These are phyloP conservation scores for Pythium utonaiense DNA, from an alignment of 352 stramenopile genomes.

Conservation along the genomic window DNA sequence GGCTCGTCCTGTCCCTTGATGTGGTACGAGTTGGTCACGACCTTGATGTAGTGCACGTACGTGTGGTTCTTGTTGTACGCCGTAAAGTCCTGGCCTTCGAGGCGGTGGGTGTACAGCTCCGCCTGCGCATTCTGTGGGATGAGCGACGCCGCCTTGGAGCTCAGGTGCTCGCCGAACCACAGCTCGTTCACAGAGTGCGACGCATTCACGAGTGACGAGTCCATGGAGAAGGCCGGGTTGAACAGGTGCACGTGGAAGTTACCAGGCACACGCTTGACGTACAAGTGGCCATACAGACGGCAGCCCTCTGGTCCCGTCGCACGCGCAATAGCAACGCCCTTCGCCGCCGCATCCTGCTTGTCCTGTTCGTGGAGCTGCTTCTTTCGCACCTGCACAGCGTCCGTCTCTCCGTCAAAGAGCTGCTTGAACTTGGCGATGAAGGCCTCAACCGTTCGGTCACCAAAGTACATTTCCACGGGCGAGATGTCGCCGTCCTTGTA, in stretches of 20 bases:
- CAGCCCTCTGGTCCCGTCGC: conserved; percentile 70
- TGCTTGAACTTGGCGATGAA: conserved; percentile 91
- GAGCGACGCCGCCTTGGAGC: conserved; percentile 43
- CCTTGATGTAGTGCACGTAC: conserved; percentile 99
- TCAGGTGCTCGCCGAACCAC: conserved; percentile 90
- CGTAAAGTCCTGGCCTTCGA: conserved; percentile 91
- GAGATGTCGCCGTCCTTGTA: conserved; percentile 92
- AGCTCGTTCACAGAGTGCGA: conserved; percentile 96
- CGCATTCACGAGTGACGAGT: conserved; percentile 88
- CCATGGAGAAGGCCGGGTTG: conserved; percentile 93
- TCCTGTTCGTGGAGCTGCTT: conserved; percentile 93
- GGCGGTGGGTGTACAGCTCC: conserved; percentile 91
- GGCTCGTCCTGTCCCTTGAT: conserved; percentile 44
- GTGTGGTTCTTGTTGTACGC: conserved; percentile 94
- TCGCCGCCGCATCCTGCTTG: conserved; percentile 75
- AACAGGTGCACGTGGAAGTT: conserved; percentile 98
- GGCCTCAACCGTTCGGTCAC: conserved; percentile 90
- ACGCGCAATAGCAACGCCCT: conserved; percentile 58
- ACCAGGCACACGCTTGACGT: conserved; percentile 92
- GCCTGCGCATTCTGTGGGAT: conserved; percentile 88
- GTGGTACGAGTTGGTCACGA: conserved; percentile 92
- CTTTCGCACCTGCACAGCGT: conserved; percentile 81
- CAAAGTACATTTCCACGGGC: conserved; percentile 95
- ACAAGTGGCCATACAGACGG: conserved; percentile 70
- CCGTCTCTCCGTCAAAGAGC: conserved; percentile 70